Evolutionary conservation across 306 rosid species (phyloP).

Genomic region (Castanea mollissima): DNA sequence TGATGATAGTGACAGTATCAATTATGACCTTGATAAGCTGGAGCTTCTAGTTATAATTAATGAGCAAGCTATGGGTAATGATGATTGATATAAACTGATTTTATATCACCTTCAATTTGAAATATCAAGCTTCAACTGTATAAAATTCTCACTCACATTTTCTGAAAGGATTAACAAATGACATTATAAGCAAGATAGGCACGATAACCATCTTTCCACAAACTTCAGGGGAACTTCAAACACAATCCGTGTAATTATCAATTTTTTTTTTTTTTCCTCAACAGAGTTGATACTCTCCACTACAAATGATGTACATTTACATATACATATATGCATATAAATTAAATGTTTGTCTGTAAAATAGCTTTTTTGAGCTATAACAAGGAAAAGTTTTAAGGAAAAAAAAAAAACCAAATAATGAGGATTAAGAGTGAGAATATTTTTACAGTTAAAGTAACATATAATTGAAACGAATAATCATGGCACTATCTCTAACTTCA

Average conservation of each 20-base stretch:
- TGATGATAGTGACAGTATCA: background rate
- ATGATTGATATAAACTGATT: background rate
- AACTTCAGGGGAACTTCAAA: background rate
- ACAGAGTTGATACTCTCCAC: background rate
- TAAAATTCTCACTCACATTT: background rate
- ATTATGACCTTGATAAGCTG: background rate
- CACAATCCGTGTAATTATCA: too few relatives aligned
- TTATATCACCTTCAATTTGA: background rate
- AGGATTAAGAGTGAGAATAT: too few relatives aligned
- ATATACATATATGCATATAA: background rate
- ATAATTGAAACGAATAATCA: background rate
- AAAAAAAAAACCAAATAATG: too few relatives aligned
- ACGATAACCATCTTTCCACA: background rate
- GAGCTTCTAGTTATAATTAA: background rate
- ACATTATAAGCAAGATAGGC: background rate
- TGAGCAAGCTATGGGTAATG: background rate
- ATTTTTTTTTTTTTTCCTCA: too few relatives aligned
- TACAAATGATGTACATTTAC: background rate
- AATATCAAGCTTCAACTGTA: background rate
- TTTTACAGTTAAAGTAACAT: too few relatives aligned
- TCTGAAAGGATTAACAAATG: background rate
- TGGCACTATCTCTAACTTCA: background rate
- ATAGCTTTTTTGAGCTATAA: too few relatives aligned
- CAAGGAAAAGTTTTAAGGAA: too few relatives aligned
- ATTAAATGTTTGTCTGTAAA: background rate